Base-by-base conservation (phyloP, 441 rosid species). In the Mallotus repandus region DNA sequence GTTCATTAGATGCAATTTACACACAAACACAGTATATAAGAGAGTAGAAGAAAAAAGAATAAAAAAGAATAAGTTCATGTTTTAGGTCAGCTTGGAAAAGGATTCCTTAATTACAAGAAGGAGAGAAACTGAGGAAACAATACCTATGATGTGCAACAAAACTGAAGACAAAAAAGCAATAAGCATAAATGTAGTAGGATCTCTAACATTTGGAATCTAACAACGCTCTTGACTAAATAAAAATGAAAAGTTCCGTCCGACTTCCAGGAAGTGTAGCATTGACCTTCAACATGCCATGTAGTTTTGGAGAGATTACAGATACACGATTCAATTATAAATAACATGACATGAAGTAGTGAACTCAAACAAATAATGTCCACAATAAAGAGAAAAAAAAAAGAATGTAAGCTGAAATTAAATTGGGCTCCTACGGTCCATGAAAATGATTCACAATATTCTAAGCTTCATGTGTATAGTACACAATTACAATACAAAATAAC, bases 371-470 rank as follows among this genome's bases (percentile, higher is more conserved):
- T 15, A 2, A 7, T 13, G 9, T 35, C 46, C 38, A 62, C 5
- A 62, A 62, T 25, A 12, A 38, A 7, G 7, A n/a, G 32, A 58
- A 22, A 58, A 9, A 8, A 55, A 16, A 8, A 7, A 2, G 22
- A 32, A 66, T 15, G 15, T 2, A 18, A 66, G 69, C 19, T n/a
- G 22, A 14, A 64, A 19, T 4, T 12, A 64, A 45, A 66, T 4
- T 14, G 49, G 15, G 16, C 43, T 60, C 22, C 58, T 54, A 7
- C 19, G 18, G 9, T 57, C 75, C 73, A 73, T 21, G 45, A 73
- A 77, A 66, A 69, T 52, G 46, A 63, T 38, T 68, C n/a, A 67
- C 41, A 19, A 73, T n/a, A 58, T 14, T 4, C 15, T 22, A 55
- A 7, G 63, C 64, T 50, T 22, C 16, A 38, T 7, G 55, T 35